Evolutionary conservation across 805 yeast genomes (phyloP).

Genomic region (Candida ipomoeae): DNA sequence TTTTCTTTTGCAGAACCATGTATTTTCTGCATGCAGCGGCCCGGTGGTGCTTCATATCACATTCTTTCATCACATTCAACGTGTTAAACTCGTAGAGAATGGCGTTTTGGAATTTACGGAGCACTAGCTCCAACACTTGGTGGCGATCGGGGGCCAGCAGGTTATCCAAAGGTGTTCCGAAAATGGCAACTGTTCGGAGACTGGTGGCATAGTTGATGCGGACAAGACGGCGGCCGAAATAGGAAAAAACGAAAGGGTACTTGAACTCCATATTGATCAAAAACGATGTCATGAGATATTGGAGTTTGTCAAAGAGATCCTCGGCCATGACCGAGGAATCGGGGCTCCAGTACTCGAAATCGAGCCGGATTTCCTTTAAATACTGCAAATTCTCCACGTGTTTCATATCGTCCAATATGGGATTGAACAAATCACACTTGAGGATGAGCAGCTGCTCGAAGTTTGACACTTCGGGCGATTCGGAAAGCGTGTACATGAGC

Average conservation of each 20-base stretch:
- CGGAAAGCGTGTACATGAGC: conserved; percentile 6
- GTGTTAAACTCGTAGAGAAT: conserved; percentile 20
- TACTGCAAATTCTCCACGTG: conserved; percentile 8
- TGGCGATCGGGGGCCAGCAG: conserved; percentile 5
- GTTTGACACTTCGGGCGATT: background rate
- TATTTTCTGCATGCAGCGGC: conserved; percentile 4
- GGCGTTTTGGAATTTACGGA: conserved; percentile 14
- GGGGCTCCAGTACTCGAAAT: conserved; percentile 10
- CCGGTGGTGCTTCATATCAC: conserved; percentile 7
- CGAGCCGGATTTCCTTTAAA: conserved; percentile 7
- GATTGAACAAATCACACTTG: conserved; percentile 13
- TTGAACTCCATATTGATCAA: conserved; percentile 25
- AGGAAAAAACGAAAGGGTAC: conserved; percentile 31
- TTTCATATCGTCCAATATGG: conserved; percentile 11
- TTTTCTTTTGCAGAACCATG: background rate
- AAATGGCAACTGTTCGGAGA: conserved; percentile 4
- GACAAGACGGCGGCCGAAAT: conserved; percentile 25
- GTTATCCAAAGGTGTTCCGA: conserved; percentile 11
- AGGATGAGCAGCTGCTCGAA: conserved; percentile 3
- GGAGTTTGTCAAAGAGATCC: conserved; percentile 15
- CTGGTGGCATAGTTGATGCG: conserved; percentile 17
- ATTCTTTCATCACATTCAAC: conserved; percentile 19
- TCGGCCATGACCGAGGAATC: conserved; percentile 6
- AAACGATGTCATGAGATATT: conserved; percentile 21
- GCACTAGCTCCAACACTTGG: conserved; percentile 7